A percentile compares a stretch with the other conserved stretches of the same genome.
phyloP scores from a whole-genome alignment of 345 rosid species.

The Anastatica hierochuntica region DNA sequence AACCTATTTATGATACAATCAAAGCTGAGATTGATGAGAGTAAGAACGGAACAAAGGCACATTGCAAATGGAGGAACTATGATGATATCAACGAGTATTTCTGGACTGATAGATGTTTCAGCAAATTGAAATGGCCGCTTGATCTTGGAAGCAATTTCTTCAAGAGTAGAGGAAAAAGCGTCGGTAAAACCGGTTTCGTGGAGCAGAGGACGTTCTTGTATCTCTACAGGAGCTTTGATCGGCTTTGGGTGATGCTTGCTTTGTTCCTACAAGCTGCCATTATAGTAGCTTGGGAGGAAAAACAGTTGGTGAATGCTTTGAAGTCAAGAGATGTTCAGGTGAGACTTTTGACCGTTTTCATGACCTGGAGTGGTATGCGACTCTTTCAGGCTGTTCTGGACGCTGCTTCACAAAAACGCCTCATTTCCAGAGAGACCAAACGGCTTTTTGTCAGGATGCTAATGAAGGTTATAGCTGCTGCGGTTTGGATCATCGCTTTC shows the following conservation, averaged over 20 bases:
- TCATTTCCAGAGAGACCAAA: constrained; percentile 72
- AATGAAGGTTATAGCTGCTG: constrained; percentile 56
- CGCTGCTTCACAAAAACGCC: constrained; percentile 47
- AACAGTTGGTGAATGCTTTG: constrained; percentile 53
- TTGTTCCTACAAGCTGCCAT: constrained; percentile 66
- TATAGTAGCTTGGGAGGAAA: constrained; percentile 64
- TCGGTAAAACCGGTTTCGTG: constrained; percentile 85
- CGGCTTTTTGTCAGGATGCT: constrained; percentile 68
- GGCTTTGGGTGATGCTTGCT: constrained; percentile 66
- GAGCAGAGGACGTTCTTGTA: constrained; percentile 89
- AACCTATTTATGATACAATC: constrained; percentile 57
- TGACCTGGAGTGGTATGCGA: constrained; percentile 86
- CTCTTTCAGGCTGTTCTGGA: constrained; percentile 75
- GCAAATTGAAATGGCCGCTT: constrained; percentile 61
- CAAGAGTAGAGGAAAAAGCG: constrained; percentile 33
- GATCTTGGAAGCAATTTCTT: constrained; percentile 44
- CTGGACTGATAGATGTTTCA: constrained; percentile 83
- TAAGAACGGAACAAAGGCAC: constrained; percentile 61
- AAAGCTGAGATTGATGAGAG: constrained; percentile 51
- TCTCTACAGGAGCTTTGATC: constrained; percentile 68
- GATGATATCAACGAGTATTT: constrained; percentile 86
- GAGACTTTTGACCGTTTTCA: constrained; percentile 55
- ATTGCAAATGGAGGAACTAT: constrained; percentile 86
- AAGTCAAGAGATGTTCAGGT: constrained; percentile 36
- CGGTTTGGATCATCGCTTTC: constrained; percentile 60